Evolutionary conservation across 441 rosid genomes (phyloP), one percentile per base, ranked within the genome.

Genomic region (Metrosideros polymorpha): DNA sequence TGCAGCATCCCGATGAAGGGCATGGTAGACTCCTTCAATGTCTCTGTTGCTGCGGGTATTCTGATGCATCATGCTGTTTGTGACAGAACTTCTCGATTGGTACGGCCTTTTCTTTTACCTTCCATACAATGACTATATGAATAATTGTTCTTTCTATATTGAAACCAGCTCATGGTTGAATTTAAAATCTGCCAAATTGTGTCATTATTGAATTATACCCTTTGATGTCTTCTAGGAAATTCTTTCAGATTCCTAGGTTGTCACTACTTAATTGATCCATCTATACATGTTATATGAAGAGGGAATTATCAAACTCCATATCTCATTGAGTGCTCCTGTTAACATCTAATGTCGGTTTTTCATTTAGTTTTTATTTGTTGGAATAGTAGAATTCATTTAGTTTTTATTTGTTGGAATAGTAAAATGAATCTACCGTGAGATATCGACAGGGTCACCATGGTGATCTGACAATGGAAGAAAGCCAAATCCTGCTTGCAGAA

Each of bases 21-120:
- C 89, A 96, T 97, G 99, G 99, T 96, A 75, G 99, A 97, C 91
- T 96, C 99, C 35, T 96, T 97, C 89, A 97, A 97, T 91, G 99
- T 96, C 84, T 97, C 99, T 43, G 99, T 97, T 88, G 99, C 99
- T 83, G 97, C 98, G 2, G 99, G 99, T 91, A 93, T 95, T 89
- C 89, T 96, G 61, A 95, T 96, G 99, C 99, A 94, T 89, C 98
- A 96, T 71, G 98, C 99, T 59, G 97, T 95, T 76, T 93, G 93
- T 89, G 98, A 97, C 91, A 89, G 98, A 94, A 90, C 85, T 85
- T 89, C 93, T 86, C 96, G 94, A 90, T 91, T 95, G 99, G 99
- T 97, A 93, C 39, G 79, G 57, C 83, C 29, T 57, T 22, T 49
- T 42, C 9, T 71, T 27, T 61, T 66, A 77, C 56, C 55, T 22